These are phyloP conservation scores for Penstemon davidsonii DNA, from an alignment of 257 asterid species.

Conservation along the genomic window DNA sequence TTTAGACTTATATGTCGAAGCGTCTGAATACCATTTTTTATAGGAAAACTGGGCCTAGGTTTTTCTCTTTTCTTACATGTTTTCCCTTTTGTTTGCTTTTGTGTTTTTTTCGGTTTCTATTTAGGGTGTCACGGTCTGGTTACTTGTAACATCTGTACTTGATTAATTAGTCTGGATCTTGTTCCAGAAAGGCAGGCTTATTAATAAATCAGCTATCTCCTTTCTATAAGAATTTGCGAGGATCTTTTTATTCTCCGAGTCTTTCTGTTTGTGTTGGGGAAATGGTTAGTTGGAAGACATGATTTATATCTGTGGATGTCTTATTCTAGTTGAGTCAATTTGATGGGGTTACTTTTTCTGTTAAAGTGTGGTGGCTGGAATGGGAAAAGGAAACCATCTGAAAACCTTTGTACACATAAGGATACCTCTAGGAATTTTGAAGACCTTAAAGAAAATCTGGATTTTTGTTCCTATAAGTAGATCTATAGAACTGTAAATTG, in stretches of 20 bases:
- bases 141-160: not conserved
- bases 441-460: conserved; percentile 8
- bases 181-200: too few relatives aligned
- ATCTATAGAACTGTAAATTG: conserved; percentile 18
- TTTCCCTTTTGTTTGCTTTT: not conserved
- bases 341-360: conserved; percentile 42
- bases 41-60: not conserved
- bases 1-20: not conserved
- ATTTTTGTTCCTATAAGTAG: conserved; percentile 17
- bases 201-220: not conserved
- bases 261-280: not conserved
- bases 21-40: not conserved
- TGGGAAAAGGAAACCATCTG: conserved; percentile 37
- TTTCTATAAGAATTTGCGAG: conserved; percentile 4
- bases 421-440: conserved; percentile 34
- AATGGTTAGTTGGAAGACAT: not conserved
- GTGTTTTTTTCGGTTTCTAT: not conserved
- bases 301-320: conserved; percentile 19
- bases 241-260: not conserved
- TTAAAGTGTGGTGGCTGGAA: conserved; percentile 43
- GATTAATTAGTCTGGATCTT: too few relatives aligned
- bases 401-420: conserved; percentile 42
- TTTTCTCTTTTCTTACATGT: too few relatives aligned
- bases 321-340: conserved; percentile 41
- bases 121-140: not conserved